Conservation (phyloP, 2,329 filamentous ascomycete genomes). For the Ceratocystis harringtonii region DNA sequence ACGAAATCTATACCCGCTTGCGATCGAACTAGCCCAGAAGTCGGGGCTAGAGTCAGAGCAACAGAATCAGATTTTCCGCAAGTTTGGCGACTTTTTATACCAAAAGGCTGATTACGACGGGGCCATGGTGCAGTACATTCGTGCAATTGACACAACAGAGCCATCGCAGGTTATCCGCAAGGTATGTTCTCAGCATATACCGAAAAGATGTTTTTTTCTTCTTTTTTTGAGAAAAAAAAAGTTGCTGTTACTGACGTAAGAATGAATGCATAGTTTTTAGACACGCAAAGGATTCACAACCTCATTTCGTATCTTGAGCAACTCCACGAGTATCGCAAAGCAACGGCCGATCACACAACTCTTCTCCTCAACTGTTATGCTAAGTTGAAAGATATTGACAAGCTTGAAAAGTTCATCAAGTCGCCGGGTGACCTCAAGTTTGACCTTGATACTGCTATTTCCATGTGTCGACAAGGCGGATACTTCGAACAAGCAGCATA, state of each 20-base stretch:
- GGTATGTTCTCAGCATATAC: conserved; percentile 29
- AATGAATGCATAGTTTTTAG: conserved; percentile 50
- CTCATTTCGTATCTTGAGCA: conserved; percentile 95
- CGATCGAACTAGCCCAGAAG: conserved; percentile 86
- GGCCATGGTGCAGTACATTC: conserved; percentile 97
- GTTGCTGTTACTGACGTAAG: no score
- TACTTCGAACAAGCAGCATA: conserved; percentile 97
- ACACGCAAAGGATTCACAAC: conserved; percentile 95
- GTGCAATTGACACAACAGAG: conserved; percentile 89
- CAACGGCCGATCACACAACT: conserved; percentile 90
- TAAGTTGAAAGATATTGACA: conserved; percentile 92
- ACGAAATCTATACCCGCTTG: conserved; percentile 78
- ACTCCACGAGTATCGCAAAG: conserved; percentile 82
- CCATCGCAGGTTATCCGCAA: conserved; percentile 93
- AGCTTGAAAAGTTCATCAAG: conserved; percentile 92
- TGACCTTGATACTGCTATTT: conserved; percentile 89
- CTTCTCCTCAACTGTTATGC: conserved; percentile 92
- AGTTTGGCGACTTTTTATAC: conserved; percentile 87
- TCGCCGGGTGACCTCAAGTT: conserved; percentile 90
- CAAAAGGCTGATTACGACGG: conserved; percentile 92
- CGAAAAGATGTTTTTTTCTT: no score
- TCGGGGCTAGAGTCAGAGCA: conserved; percentile 64
- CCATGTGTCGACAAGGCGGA: conserved; percentile 92
- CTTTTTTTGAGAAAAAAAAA: no score
- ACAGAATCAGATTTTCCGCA: conserved; percentile 82